Base-by-base conservation (phyloP, 169 alveolate species). In the Cryptosporidium ryanae region DNA sequence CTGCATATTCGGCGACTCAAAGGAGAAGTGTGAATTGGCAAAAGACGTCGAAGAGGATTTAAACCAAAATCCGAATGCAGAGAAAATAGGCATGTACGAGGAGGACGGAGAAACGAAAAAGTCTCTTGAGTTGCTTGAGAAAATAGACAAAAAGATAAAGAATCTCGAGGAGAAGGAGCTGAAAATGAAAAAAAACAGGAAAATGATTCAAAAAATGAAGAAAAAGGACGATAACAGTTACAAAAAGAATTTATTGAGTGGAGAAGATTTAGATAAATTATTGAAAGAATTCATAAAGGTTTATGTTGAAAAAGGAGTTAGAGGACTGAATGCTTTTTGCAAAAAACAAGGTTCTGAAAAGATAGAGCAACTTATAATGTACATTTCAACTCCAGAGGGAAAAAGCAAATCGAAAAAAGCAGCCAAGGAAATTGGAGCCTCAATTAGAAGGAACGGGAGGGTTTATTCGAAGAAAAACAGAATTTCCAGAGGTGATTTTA, bases 331-430 rank as follows among this genome's bases (percentile, higher is more conserved):
- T 2, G 43, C 48, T 23, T 76, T 76, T 55, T 76, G 76, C 25
- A 61, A 32, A 55, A 54, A 21, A 44, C 68, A 59, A 57, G 87
- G 71, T 13, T 25, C 87, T 17, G 87, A 76, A 5, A 55, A 38
- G 27, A 59, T 76, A 23, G 71, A 61, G 7, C 87, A 76, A 34
- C 87, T 76, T 76, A 52, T 76, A 5, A 18, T 38, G 7, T 76
- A 76, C 25, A 54, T 59, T 27, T 34, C 68, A 17, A 76, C 87
- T 6, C 27, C 21, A 4, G 76, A 76, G 12, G 87, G 87, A 31
- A 76, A 59, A 27, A 44, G 5, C 10, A 34, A 23, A 25, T 18
- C 64, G 13, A 76, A 65, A 76, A 76, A 76, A 13, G 21, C 59
- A 8, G 59, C 87, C 43, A 76, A 76, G 52, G 61, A 32, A 21